A percentile compares a stretch with the other conserved stretches of the same genome.
Evolutionary conservation across 108 stramenopile genomes (phyloP).

Genomic region (Fistulifera solaris): DNA sequence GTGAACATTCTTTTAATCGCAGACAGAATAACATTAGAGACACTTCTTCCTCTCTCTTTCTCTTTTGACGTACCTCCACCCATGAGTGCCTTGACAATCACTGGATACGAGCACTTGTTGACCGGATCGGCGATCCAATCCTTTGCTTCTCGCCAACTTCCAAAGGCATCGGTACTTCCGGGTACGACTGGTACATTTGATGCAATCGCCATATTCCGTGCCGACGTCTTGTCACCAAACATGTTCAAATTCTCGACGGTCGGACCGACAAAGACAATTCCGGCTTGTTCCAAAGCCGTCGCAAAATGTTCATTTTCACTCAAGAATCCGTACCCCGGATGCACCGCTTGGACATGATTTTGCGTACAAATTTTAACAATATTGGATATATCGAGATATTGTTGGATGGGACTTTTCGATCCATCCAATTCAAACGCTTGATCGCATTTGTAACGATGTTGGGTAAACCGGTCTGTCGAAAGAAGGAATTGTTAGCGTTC

Average conservation of each 20-base stretch:
- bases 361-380: conserved; percentile 77
- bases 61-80: too few species aligned
- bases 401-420: conserved; percentile 74
- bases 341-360: conserved; percentile 79
- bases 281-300: conserved; percentile 45
- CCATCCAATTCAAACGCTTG: conserved; percentile 59
- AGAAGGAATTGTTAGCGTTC: too few species aligned
- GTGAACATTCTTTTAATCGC: background rate
- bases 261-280: conserved; percentile 91
- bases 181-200: conserved; percentile 85
- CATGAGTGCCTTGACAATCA: conserved; percentile 95
- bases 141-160: conserved; percentile 63
- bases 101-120: conserved; percentile 78
- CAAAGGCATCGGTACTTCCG: conserved; percentile 83
- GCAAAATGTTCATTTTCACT: conserved; percentile 84
- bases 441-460: conserved; percentile 95
- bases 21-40: background rate
- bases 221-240: conserved; percentile 91
- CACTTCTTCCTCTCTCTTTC: background rate
- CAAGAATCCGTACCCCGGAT: conserved; percentile 90
- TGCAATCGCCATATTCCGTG: conserved; percentile 78
- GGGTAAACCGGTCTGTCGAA: conserved; percentile 80
- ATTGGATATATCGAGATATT: conserved; percentile 79
- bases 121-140: conserved; percentile 65
- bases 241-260: conserved; percentile 70